Evolutionary conservation across 2,329 filamentous ascomycete species (phyloP).

Genomic region (Ceratocystiopsis brevicomis): DNA sequence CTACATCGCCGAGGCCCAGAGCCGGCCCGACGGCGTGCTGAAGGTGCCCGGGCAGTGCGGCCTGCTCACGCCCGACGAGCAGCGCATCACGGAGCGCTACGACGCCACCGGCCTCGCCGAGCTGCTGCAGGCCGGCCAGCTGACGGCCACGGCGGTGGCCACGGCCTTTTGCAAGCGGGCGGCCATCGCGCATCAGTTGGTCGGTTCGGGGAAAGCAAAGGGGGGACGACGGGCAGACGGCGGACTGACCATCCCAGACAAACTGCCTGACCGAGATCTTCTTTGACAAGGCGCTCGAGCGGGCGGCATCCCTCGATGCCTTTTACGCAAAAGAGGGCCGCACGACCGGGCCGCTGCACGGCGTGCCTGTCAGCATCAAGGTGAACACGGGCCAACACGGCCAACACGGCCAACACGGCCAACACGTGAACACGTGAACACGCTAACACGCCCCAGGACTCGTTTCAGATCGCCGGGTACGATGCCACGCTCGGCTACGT

Average conservation of each 20-base stretch:
- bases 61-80: neutral
- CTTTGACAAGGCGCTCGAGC: conserved; percentile 27
- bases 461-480: conserved; percentile 8
- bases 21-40: too few species aligned
- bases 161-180: neutral
- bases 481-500: neutral
- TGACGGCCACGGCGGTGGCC: neutral
- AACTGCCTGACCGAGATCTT: conserved; percentile 31
- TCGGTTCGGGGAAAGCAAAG: neutral
- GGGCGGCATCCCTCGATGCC: conserved; percentile 27
- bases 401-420: too few species aligned
- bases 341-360: conserved; percentile 39
- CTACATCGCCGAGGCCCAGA: too few species aligned
- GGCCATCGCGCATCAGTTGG: neutral
- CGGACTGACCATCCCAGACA: too few species aligned
- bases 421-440: too few species aligned
- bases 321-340: conserved; percentile 21
- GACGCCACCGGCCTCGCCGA: neutral
- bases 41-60: too few species aligned
- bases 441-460: too few species aligned
- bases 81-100: neutral
- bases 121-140: neutral
- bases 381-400: too few species aligned
- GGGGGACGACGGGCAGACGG: too few species aligned
- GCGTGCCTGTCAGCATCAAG: conserved; percentile 32